Conservation (phyloP, 768 basidiomycete species). For the Tricholoma matsutake region DNA sequence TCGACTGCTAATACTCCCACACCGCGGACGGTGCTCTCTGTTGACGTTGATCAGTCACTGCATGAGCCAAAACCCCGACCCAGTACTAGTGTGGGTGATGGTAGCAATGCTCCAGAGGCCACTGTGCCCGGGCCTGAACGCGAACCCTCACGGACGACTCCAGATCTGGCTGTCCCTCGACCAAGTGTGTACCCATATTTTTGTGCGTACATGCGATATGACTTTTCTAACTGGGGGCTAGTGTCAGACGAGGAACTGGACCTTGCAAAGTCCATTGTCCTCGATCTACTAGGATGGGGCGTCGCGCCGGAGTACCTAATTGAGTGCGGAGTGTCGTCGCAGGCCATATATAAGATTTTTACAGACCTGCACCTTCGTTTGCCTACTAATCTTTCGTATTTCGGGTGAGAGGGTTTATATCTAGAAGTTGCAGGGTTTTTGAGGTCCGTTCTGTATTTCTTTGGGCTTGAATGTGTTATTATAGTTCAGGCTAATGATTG, state of each 20-base stretch:
- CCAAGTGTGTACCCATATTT: neutral
- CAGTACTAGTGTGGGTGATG: neutral
- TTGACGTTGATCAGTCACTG: neutral
- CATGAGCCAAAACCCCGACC: neutral
- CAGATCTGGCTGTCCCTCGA: neutral
- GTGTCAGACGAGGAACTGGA: slow-evolving; percentile 42
- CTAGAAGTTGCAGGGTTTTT: neutral
- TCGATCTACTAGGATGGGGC: slow-evolving; percentile 56
- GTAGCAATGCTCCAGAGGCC: neutral
- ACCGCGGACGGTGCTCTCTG: neutral
- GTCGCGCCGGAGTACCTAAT: slow-evolving; percentile 48
- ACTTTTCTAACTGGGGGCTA: slow-evolving; percentile 13
- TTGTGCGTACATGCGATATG: neutral
- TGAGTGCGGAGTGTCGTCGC: slow-evolving; percentile 39
- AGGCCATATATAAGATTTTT: slow-evolving; percentile 37
- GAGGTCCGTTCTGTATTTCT: neutral
- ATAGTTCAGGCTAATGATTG: neutral
- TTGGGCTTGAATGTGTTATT: neutral
- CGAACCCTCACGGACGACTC: neutral
- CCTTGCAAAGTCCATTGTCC: slow-evolving; percentile 43
- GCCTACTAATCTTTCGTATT: slow-evolving; percentile 26
- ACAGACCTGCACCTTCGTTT: slow-evolving; percentile 34
- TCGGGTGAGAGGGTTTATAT: neutral
- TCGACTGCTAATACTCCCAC: neutral
- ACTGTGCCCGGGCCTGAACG: neutral